A percentile compares a stretch with the other conserved stretches of the same genome.
Conservation (phyloP, 2,329 filamentous ascomycete genomes). For the Metarhizium robertsii region DNA sequence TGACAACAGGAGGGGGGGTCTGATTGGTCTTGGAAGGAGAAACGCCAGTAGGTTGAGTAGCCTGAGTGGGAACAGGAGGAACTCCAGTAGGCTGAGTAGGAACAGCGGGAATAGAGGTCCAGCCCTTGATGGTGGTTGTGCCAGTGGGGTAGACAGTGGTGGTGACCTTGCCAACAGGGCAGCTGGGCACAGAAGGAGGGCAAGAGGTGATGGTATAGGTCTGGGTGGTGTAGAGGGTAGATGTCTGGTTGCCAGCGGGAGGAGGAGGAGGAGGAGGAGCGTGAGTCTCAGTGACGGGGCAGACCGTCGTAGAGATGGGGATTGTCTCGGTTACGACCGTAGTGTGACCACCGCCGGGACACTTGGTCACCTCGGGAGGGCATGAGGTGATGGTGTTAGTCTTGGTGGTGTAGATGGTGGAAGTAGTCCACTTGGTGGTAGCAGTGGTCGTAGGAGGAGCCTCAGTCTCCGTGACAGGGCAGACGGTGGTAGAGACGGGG, state of each 20-base stretch:
- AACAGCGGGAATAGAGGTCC: neutral
- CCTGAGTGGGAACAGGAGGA: neutral
- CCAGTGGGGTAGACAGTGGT: slow-evolving; percentile 18
- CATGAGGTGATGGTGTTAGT: slow-evolving; percentile 20
- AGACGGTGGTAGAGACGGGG: slow-evolving; percentile 30
- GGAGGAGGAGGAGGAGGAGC: neutral
- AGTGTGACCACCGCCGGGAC: slow-evolving; percentile 17
- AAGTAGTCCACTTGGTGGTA: slow-evolving; percentile 17
- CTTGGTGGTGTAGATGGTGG: slow-evolving; percentile 21
- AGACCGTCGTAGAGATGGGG: slow-evolving; percentile 30
- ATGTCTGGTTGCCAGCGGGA: slow-evolving; percentile 1
- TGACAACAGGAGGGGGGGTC: slow-evolving; percentile 12
- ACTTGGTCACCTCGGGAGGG: slow-evolving; percentile 19
- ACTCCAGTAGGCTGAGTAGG: neutral
- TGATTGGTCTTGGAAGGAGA: neutral
- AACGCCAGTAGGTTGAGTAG: neutral
- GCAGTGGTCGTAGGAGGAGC: slow-evolving; percentile 5
- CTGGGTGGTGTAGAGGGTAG: slow-evolving; percentile 22
- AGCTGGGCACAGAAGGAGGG: slow-evolving; percentile 18
- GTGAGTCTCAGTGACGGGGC: slow-evolving; percentile 24
- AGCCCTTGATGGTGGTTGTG: slow-evolving; percentile 19
- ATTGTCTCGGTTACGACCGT: slow-evolving; percentile 19
- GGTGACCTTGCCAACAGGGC: slow-evolving; percentile 21
- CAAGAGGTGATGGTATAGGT: slow-evolving; percentile 24
- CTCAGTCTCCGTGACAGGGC: slow-evolving; percentile 25